Percentiles rank a stretch among this genome's conserved stretches.
These are phyloP conservation scores for Talaromyces nanjingensis DNA, from an alignment of 495 filamentous ascomycete genomes.

Conservation along the genomic window DNA sequence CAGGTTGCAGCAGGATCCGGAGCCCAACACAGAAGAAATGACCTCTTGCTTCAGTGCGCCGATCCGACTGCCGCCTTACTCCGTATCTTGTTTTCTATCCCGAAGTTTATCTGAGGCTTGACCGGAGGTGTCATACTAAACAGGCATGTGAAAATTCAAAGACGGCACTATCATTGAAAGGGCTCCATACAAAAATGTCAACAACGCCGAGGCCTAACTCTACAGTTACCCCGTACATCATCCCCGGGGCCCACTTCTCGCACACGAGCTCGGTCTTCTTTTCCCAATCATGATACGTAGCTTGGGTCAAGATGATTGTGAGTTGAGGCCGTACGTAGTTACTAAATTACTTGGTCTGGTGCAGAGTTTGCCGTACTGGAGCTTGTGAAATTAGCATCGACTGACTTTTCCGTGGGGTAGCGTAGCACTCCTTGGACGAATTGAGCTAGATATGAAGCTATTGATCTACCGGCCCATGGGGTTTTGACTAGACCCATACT, in stretches of 20 bases:
- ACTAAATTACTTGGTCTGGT: not conserved
- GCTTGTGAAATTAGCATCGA: constrained; percentile 5
- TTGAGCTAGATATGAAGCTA: constrained; percentile 7
- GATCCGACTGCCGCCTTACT: not conserved
- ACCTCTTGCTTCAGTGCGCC: not conserved
- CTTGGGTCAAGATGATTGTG: not conserved
- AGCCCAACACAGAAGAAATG: not conserved
- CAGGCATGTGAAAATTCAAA: not conserved
- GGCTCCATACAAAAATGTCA: not conserved
- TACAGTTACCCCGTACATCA: not conserved
- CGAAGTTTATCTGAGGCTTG: not conserved
- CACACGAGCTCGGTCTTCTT: not conserved
- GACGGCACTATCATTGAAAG: not conserved
- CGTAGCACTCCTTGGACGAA: not conserved
- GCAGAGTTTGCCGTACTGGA: not conserved
- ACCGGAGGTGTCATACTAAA: not conserved
- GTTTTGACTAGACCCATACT: not conserved
- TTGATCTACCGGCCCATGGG: not conserved
- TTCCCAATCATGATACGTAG: not conserved
- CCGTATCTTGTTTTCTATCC: not conserved
- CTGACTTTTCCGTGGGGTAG: constrained; percentile 3
- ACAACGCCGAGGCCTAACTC: constrained; percentile 1
- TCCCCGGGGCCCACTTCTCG: not conserved
- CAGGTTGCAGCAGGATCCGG: not conserved
- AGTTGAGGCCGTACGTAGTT: not conserved